Evolutionary conservation across 2,329 filamentous ascomycete species (phyloP).

Genomic region (Periglandula ipomoeae): DNA sequence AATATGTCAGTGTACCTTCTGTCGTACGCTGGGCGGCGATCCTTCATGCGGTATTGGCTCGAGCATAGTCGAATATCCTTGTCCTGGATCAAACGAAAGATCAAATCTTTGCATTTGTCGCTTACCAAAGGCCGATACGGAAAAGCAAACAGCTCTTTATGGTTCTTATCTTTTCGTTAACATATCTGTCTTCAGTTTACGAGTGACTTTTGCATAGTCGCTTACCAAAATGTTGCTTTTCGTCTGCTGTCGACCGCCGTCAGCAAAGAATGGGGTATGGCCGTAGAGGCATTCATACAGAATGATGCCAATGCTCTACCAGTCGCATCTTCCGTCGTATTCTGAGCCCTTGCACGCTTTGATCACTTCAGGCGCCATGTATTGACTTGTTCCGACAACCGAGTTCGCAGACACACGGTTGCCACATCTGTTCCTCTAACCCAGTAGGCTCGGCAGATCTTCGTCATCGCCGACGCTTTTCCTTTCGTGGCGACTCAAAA

Average conservation of each 20-base stretch:
- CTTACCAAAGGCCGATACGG: slow-evolving; percentile 58
- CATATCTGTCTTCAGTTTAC: too few species aligned
- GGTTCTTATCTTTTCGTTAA: slow-evolving; percentile 40
- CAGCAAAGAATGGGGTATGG: slow-evolving; percentile 78
- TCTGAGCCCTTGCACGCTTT: slow-evolving; percentile 28
- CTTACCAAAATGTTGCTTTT: slow-evolving; percentile 76
- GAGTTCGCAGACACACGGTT: slow-evolving; percentile 70
- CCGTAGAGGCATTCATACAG: slow-evolving; percentile 92
- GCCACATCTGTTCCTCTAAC: slow-evolving; percentile 60
- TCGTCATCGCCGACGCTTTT: slow-evolving; percentile 18
- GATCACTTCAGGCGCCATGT: slow-evolving; percentile 96
- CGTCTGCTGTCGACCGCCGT: slow-evolving; percentile 68
- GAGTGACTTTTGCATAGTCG: too few species aligned
- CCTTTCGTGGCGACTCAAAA: slow-evolving; percentile 23
- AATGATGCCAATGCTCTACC: slow-evolving; percentile 94
- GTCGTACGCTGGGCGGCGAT: slow-evolving; percentile 27
- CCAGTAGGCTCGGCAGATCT: slow-evolving; percentile 39
- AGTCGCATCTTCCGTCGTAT: slow-evolving; percentile 92
- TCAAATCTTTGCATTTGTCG: slow-evolving; percentile 65
- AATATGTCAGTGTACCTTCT: slow-evolving; percentile 15
- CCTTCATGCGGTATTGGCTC: slow-evolving; percentile 61
- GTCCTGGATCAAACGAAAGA: slow-evolving; percentile 62
- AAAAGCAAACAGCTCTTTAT: slow-evolving; percentile 61
- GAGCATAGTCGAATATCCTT: slow-evolving; percentile 71
- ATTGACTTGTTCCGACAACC: slow-evolving; percentile 90